Evolutionary conservation across 176 grass and related monocot species (phyloP), one percentile per base, ranked within the genome.

Genomic region (Oryza meridionalis): DNA sequence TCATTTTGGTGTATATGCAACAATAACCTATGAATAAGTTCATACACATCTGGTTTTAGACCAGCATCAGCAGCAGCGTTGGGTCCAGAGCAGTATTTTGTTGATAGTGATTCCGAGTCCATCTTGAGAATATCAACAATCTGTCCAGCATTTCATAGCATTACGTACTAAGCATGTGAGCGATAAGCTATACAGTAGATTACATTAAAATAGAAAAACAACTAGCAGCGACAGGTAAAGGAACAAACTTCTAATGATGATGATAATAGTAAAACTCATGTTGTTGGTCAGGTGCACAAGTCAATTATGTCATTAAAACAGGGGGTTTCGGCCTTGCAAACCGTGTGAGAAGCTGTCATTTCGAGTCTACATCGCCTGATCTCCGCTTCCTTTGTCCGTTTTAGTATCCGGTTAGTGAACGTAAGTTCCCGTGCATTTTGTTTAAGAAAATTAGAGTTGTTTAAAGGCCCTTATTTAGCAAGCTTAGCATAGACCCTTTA

Each of bases 1-100:
- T 97, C 95, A 61, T 33, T 88, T 78, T 75, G 73, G 80, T 97
- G 92, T 65, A 97, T 81, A 81, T 93, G 90, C 51, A 94, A 74
- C 68, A 97, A 44, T 61, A 97, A 84, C 78, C 84, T 88, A 19
- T 94, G 88, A 71, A 97, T 94, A 66, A 94, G 75, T 77, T 69
- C 53, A 81, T 88, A 91, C 79, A 92, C 84, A 74, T 97, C 84
- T 67, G 32, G 61, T 49, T 87, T 91, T 43, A 97, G 81, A 35
- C 77, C 85, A 85, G 90, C 88, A 78, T 91, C 84, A 78, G 90
- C 88, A 71, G 84, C 72, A 85, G 86, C 50, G 35, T 70, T 45
- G 5, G 50, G 63, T 55, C 76, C 69, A 82, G 75, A 70, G 78
- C 84, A 92, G 51, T 87, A 94, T 77, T 38, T 89, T 9, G 65